Evolutionary conservation across 345 rosid genomes (phyloP).

Genomic region (Euphorbia lathyris): DNA sequence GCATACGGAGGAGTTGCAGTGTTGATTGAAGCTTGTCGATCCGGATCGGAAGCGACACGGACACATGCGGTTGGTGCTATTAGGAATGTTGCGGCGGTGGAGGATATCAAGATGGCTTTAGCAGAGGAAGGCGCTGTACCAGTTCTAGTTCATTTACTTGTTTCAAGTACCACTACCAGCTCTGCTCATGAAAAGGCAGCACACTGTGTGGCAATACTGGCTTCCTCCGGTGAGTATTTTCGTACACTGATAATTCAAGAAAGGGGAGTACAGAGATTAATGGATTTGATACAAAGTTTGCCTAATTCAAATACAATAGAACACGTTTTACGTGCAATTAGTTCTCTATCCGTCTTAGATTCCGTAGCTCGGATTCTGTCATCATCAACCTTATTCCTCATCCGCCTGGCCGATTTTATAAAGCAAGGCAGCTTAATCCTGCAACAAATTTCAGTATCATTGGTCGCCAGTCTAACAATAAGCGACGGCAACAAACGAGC

Average conservation of each 20-base stretch:
- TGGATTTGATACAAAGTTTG: constrained; percentile 42
- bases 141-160: constrained; percentile 45
- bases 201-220: constrained; percentile 45
- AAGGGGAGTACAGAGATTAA: constrained; percentile 53
- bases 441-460: constrained; percentile 56
- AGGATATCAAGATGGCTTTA: constrained; percentile 49
- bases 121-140: constrained; percentile 77
- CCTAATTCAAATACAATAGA: constrained; percentile 47
- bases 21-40: constrained; percentile 59
- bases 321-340: constrained; percentile 45
- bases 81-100: constrained; percentile 52
- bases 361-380: constrained; percentile 39
- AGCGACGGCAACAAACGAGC: constrained; percentile 82
- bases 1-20: constrained; percentile 63
- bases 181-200: constrained; percentile 53
- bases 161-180: constrained; percentile 26
- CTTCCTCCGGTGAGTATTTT: constrained; percentile 63
- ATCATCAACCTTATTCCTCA: constrained; percentile 54
- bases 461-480: constrained; percentile 42
- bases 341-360: constrained; percentile 39
- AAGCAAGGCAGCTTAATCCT: constrained; percentile 45
- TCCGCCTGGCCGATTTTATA: constrained; percentile 55
- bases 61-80: no score
- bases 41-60: no score
- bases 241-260: constrained; percentile 54